phyloP scores from a whole-genome alignment of 1,139 yeast species.

The Kluyveromyces sp. region DNA sequence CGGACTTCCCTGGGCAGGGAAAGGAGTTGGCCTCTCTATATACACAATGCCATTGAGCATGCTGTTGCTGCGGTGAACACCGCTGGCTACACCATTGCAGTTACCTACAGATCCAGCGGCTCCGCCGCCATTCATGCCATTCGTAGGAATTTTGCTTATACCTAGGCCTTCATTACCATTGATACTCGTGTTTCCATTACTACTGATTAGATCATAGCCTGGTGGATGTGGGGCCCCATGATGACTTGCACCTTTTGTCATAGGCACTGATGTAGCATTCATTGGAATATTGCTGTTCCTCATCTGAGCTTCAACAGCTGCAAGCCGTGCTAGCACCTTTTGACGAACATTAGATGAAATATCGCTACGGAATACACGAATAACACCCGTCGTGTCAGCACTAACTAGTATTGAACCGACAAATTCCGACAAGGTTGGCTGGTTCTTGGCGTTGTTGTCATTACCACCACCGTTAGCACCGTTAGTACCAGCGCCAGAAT shows the following conservation, averaged over 20 bases:
- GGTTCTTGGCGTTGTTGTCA: conserved; percentile 2
- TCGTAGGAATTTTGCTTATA: too few relatives aligned
- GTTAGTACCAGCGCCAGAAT: neutral
- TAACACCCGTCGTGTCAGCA: conserved; percentile 65
- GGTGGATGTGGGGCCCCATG: too few relatives aligned
- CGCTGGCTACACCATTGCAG: too few relatives aligned
- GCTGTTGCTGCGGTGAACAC: neutral
- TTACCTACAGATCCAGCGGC: too few relatives aligned
- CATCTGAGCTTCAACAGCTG: conserved; percentile 3
- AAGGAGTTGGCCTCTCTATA: neutral
- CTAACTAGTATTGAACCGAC: conserved; percentile 49
- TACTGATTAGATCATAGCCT: too few relatives aligned
- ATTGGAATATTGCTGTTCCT: neutral
- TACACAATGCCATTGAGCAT: too few relatives aligned
- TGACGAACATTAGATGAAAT: conserved; percentile 43
- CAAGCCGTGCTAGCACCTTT: conserved; percentile 20
- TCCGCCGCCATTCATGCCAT: too few relatives aligned
- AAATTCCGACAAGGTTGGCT: conserved; percentile 21
- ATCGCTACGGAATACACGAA: conserved; percentile 76
- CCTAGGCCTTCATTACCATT: too few relatives aligned
- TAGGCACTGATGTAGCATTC: neutral
- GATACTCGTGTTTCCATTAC: too few relatives aligned
- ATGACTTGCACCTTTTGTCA: too few relatives aligned
- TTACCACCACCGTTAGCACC: conserved; percentile 14
- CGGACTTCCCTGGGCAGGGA: neutral